Percentiles rank a stretch among this genome's conserved stretches.
phyloP scores from a whole-genome alignment of 305 asterid genomes.

The Andrographis paniculata region DNA sequence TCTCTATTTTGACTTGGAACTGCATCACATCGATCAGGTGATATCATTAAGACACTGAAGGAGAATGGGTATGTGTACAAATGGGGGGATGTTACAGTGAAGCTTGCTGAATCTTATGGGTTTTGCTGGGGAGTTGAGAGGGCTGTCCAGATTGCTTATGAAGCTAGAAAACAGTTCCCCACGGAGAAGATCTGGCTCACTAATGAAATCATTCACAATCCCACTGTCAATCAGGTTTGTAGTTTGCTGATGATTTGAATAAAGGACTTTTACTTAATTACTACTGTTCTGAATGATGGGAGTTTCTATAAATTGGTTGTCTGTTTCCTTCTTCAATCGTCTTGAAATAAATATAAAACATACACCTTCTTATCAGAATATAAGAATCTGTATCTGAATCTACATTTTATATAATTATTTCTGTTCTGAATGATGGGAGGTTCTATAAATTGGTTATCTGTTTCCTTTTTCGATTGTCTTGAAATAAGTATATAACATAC shows the following conservation, averaged over 20 bases:
- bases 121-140: conserved; percentile 99
- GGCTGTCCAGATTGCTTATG: conserved; percentile 97
- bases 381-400: no score
- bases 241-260: conserved; percentile 4
- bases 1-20: conserved; percentile 7
- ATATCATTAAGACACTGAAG: conserved; percentile 71
- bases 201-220: conserved; percentile 91
- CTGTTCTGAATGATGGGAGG: conserved; percentile 7
- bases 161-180: conserved; percentile 86
- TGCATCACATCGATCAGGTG: conserved; percentile 48
- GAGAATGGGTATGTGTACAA: conserved; percentile 73
- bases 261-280: neutral
- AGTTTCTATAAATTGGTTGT: conserved; percentile 3
- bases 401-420: neutral
- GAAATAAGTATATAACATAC: no score
- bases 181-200: conserved; percentile 85
- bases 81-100: conserved; percentile 89
- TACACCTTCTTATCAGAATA: no score
- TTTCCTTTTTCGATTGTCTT: neutral
- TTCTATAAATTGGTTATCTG: conserved; percentile 2
- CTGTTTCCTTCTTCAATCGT: neutral
- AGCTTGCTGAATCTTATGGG: conserved; percentile 93
- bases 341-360: neutral
- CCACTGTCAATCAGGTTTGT: conserved; percentile 82
- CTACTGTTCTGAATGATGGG: conserved; percentile 5